Evolutionary conservation across 768 basidiomycete genomes (phyloP).

Genomic region (Coprinellus micaceus): DNA sequence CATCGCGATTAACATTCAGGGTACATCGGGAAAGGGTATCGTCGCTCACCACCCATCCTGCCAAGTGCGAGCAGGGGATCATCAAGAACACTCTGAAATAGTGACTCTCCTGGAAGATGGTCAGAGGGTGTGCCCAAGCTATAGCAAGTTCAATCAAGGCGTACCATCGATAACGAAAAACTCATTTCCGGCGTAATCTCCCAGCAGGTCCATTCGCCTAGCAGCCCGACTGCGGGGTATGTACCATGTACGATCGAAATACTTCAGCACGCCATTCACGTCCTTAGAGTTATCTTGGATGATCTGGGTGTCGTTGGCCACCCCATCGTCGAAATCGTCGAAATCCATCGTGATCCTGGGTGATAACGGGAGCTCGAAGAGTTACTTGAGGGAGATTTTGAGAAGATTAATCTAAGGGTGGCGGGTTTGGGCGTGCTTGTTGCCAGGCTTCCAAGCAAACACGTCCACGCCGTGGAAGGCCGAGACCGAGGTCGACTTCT

Average conservation of each 20-base stretch:
- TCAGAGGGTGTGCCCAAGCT: slow-evolving; percentile 6
- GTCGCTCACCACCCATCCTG: slow-evolving; percentile 36
- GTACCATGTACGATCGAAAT: slow-evolving; percentile 17
- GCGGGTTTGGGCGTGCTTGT: too few species aligned
- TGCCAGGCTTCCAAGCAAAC: too few species aligned
- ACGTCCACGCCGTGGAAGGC: too few species aligned
- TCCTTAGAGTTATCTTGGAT: background rate
- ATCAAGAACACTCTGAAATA: slow-evolving; percentile 55
- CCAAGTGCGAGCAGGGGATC: slow-evolving; percentile 61
- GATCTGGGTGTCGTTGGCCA: background rate
- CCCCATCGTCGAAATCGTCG: slow-evolving; percentile 15
- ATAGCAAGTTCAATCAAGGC: slow-evolving; percentile 3
- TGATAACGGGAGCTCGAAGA: too few species aligned
- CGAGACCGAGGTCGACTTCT: too few species aligned
- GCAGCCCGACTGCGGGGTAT: slow-evolving; percentile 12
- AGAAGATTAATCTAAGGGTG: too few species aligned
- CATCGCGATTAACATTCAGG: background rate
- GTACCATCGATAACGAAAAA: slow-evolving; percentile 63
- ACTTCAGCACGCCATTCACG: slow-evolving; percentile 10
- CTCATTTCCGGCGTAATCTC: slow-evolving; percentile 68
- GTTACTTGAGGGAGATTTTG: too few species aligned
- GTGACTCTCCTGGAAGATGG: slow-evolving; percentile 51
- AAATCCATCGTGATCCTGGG: slow-evolving; percentile 15
- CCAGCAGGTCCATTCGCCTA: slow-evolving; percentile 61
- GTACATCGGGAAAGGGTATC: background rate